These are phyloP conservation scores for Berkeleyomyces rouxiae DNA, from an alignment of 2,329 filamentous ascomycete species.

Conservation along the genomic window DNA sequence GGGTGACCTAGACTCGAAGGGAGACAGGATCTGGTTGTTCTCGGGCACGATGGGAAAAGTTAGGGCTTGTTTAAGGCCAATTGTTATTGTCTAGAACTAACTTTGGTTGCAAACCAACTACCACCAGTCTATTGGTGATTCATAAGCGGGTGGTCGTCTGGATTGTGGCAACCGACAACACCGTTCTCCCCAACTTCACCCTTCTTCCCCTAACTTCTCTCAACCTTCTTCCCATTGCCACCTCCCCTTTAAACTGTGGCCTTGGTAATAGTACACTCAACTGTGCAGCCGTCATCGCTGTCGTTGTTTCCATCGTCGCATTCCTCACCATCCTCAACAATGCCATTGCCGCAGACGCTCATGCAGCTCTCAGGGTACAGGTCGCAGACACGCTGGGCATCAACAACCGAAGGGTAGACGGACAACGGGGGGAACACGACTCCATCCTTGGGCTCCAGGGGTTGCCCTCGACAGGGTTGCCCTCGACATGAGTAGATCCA, in stretches of 20 bases:
- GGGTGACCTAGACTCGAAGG: too few species aligned
- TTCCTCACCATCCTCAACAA: slow-evolving; percentile 6
- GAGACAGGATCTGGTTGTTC: too few species aligned
- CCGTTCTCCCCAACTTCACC: background rate
- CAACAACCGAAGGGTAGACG: background rate
- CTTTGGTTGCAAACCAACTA: too few species aligned
- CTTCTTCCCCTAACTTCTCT: background rate
- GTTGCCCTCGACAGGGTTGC: too few species aligned
- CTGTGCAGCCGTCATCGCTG: background rate
- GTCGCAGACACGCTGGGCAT: slow-evolving; percentile 7
- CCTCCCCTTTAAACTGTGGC: too few species aligned
- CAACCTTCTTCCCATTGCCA: too few species aligned
- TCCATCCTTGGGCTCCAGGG: background rate
- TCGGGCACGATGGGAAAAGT: too few species aligned
- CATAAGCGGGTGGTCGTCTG: too few species aligned
- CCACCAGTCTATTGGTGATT: too few species aligned
- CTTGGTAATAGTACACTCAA: background rate
- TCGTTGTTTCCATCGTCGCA: slow-evolving; percentile 7
- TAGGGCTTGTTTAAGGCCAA: too few species aligned
- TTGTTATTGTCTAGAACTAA: too few species aligned
- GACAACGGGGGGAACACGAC: background rate
- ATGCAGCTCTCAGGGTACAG: slow-evolving; percentile 3
- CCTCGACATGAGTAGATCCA: background rate
- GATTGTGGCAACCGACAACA: background rate
- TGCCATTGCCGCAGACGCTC: slow-evolving; percentile 7